Percentiles rank a stretch among this genome's conserved stretches.
phyloP scores from a whole-genome alignment of 257 asterid genomes.

The Cinchona pubescens region DNA sequence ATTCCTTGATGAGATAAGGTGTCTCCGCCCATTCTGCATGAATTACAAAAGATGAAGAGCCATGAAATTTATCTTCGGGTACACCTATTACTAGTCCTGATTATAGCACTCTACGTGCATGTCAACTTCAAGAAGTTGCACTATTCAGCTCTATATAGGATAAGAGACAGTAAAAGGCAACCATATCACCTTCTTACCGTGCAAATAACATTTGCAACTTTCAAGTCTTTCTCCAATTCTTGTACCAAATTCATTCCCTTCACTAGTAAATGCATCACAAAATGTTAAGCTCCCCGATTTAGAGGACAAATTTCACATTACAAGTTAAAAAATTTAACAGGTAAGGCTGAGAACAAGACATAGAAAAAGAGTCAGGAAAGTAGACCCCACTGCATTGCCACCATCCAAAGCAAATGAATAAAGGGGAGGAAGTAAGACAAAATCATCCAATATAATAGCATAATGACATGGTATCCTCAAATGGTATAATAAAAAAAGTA shows the following conservation, averaged over 20 bases:
- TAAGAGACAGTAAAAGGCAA: constrained; percentile 22
- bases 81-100: not conserved
- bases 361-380: not conserved
- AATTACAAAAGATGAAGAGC: not conserved
- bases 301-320: not conserved
- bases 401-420: not conserved
- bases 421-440: not conserved
- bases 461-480: not conserved
- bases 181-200: constrained; percentile 85
- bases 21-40: constrained; percentile 90
- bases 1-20: constrained; percentile 88
- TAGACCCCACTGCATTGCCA: not conserved
- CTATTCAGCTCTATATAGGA: constrained; percentile 1
- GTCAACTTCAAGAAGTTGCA: constrained; percentile 5
- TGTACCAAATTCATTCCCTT: constrained; percentile 96
- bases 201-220: constrained; percentile 98
- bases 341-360: not conserved
- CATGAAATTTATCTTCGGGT: not conserved
- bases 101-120: not conserved
- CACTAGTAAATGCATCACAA: constrained; percentile 40
- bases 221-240: constrained; percentile 96
- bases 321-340: not conserved
- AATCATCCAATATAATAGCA: not conserved
- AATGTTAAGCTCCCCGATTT: not conserved
- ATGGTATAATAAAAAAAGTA: not conserved